Evolutionary conservation across 148 eudicot species (phyloP).

Genomic region (Rhododendron vialii): DNA sequence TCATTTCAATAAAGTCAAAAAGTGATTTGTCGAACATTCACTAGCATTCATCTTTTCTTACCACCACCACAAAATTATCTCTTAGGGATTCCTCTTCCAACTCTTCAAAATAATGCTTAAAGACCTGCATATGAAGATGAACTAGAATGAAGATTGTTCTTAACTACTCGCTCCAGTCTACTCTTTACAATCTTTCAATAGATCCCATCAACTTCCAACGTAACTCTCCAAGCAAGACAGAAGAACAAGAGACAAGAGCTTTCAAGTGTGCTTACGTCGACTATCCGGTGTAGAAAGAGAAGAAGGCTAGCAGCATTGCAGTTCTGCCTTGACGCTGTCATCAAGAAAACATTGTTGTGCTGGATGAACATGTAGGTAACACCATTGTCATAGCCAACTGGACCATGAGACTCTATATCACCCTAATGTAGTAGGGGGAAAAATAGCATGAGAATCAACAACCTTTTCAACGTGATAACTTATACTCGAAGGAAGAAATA

Average conservation of each 20-base stretch:
- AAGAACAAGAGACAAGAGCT: neutral
- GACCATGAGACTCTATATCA: conserved; percentile 49
- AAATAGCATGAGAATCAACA: neutral
- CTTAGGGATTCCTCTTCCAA: conserved; percentile 75
- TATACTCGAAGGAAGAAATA: neutral
- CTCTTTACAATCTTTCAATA: neutral
- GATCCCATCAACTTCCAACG: neutral
- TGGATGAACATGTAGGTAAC: conserved; percentile 74
- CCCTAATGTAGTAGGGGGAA: conserved; percentile 19
- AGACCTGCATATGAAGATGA: conserved; percentile 41
- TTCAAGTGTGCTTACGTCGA: conserved; percentile 29
- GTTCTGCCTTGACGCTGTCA: conserved; percentile 65
- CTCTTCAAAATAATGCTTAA: conserved; percentile 62
- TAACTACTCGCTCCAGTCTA: neutral
- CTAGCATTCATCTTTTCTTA: conserved; percentile 25
- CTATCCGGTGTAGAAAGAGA: conserved; percentile 66
- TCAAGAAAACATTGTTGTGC: conserved; percentile 63
- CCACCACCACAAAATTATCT: conserved; percentile 83
- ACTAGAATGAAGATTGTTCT: neutral
- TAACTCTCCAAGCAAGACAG: neutral
- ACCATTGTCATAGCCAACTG: conserved; percentile 61
- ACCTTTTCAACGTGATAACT: neutral
- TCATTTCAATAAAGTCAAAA: neutral
- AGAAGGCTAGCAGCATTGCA: conserved; percentile 79
- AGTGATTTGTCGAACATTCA: neutral